phyloP scores from a whole-genome alignment of 805 yeast species.

The Gaillardinia entomophila region DNA sequence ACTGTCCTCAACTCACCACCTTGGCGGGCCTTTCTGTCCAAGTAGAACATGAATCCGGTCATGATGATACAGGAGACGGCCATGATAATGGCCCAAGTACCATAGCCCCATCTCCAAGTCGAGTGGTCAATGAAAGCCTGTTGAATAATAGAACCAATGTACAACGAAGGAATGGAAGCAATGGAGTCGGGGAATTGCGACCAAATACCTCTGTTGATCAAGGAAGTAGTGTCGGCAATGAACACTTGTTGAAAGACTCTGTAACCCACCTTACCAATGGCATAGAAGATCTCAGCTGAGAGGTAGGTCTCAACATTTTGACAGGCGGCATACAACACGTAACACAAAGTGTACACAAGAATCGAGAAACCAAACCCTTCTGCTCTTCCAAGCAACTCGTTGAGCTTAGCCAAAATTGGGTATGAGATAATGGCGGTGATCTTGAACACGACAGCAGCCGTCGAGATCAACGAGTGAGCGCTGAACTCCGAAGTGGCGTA shows the following conservation, averaged over 20 bases:
- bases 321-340: constrained; percentile 29
- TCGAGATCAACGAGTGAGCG: constrained; percentile 34
- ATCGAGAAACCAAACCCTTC: constrained; percentile 27
- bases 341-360: constrained; percentile 27
- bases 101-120: constrained; percentile 5
- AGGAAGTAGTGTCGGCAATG: constrained; percentile 32
- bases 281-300: constrained; percentile 29
- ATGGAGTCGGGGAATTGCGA: constrained; percentile 25
- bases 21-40: constrained; percentile 19
- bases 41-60: constrained; percentile 16
- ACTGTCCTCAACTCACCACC: constrained; percentile 7
- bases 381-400: constrained; percentile 37
- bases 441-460: constrained; percentile 33
- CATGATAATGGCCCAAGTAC: constrained; percentile 4
- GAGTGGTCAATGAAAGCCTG: constrained; percentile 11
- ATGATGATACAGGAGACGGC: constrained; percentile 17
- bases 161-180: constrained; percentile 24
- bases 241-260: constrained; percentile 27
- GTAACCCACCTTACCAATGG: constrained; percentile 33
- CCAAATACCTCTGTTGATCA: constrained; percentile 33
- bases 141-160: constrained; percentile 22
- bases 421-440: constrained; percentile 32
- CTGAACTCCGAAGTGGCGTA: constrained; percentile 35
- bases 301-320: constrained; percentile 28
- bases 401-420: constrained; percentile 35